Percentiles rank a stretch among this genome's conserved stretches.
Evolutionary conservation across 495 filamentous ascomycete species (phyloP).

Genomic region (Clohesyomyces aquaticus): DNA sequence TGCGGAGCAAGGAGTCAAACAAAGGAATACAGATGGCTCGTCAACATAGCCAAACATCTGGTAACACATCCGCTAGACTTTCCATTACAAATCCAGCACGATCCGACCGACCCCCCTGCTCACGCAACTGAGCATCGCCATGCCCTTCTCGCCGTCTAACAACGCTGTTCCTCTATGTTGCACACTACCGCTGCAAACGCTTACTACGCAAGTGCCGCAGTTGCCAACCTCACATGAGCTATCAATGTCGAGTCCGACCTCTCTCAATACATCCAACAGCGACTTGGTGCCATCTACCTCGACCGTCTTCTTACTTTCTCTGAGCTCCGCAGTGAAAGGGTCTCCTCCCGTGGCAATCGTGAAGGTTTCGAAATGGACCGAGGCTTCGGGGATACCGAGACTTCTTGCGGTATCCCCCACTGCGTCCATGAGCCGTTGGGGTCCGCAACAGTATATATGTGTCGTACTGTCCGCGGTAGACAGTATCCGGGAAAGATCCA

Average conservation of each 20-base stretch:
- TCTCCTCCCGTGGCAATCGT: constrained; percentile 56
- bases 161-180: constrained; percentile 58
- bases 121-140: constrained; percentile 50
- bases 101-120: constrained; percentile 48
- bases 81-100: constrained; percentile 37
- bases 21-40: no score
- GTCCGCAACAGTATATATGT: constrained; percentile 60
- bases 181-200: constrained; percentile 54
- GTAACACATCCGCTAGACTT: not conserved
- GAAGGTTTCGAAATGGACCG: constrained; percentile 63
- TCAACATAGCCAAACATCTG: no score
- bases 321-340: constrained; percentile 58
- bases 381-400: constrained; percentile 49
- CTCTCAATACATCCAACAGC: constrained; percentile 50
- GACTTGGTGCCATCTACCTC: constrained; percentile 48
- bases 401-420: constrained; percentile 46
- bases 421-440: constrained; percentile 55
- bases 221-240: constrained; percentile 62
- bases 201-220: constrained; percentile 61
- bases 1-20: no score
- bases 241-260: constrained; percentile 52
- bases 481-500: constrained; percentile 54
- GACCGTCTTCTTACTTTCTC: constrained; percentile 42
- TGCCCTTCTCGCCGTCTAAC: constrained; percentile 52
- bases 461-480: constrained; percentile 51